Percentiles rank a stretch among this genome's conserved stretches.
phyloP scores from a whole-genome alignment of 1,284 basidiomycete genomes.

The Malassezia restricta region DNA sequence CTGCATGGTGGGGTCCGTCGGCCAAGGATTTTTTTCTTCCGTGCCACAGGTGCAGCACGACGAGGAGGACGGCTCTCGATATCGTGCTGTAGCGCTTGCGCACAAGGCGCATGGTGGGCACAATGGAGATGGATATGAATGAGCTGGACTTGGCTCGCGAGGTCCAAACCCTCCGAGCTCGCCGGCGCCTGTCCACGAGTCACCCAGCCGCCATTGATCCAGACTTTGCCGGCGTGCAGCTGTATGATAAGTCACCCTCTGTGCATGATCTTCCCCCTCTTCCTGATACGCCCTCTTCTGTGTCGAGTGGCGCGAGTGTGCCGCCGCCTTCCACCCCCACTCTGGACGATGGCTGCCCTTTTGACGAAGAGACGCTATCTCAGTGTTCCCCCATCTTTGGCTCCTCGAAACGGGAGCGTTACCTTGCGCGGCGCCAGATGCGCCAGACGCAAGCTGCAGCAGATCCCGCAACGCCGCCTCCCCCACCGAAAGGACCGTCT shows the following conservation, averaged over 20 bases:
- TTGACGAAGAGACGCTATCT: neutral
- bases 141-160: conserved; percentile 36
- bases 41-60: no score
- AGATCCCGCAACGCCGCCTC: neutral
- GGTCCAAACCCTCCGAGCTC: conserved; percentile 41
- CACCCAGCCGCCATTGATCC: conserved; percentile 38
- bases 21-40: no score
- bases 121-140: neutral
- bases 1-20: no score
- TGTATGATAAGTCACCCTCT: neutral
- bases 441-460: neutral
- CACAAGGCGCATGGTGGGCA: neutral
- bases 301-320: neutral
- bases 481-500: neutral
- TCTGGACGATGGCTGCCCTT: neutral
- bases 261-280: neutral
- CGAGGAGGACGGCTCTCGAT: no score
- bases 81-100: no score
- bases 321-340: conserved; percentile 4
- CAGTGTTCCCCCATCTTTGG: conserved; percentile 11
- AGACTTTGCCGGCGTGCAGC: conserved; percentile 34
- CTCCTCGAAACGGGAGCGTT: conserved; percentile 4
- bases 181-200: conserved; percentile 35
- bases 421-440: conserved; percentile 3
- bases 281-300: neutral